Evolutionary conservation across 176 grass and related monocot genomes (phyloP).

Genomic region (Raddia distichophylla): DNA sequence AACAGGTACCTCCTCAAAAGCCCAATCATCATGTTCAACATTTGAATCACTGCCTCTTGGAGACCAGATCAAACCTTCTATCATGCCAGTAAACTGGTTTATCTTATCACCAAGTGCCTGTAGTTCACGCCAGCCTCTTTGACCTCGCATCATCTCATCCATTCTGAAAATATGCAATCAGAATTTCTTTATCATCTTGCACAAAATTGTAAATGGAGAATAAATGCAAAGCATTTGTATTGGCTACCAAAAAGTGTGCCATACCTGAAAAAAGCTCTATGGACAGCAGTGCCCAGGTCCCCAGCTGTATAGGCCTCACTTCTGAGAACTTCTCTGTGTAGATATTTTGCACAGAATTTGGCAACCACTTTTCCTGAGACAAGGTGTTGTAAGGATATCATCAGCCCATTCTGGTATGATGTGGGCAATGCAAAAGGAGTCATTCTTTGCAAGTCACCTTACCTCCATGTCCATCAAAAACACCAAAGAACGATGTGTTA

Average conservation of each 20-base stretch:
- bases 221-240: neutral
- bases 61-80: constrained; percentile 94
- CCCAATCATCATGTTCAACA: constrained; percentile 61
- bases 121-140: constrained; percentile 96
- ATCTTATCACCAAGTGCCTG: constrained; percentile 89
- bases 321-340: constrained; percentile 79
- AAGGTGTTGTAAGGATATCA: constrained; percentile 18
- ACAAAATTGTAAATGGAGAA: neutral
- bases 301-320: constrained; percentile 68
- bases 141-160: constrained; percentile 99
- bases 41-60: constrained; percentile 70
- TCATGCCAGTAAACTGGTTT: constrained; percentile 83
- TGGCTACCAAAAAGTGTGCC: constrained; percentile 8
- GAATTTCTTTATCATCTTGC: constrained; percentile 28
- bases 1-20: constrained; percentile 82
- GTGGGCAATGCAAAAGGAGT: neutral
- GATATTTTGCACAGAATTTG: constrained; percentile 94
- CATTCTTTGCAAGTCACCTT: constrained; percentile 15
- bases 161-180: constrained; percentile 64
- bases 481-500: constrained; percentile 82
- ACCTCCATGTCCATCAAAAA: constrained; percentile 99
- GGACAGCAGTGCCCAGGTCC: constrained; percentile 66
- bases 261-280: constrained; percentile 91
- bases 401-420: constrained; percentile 9
- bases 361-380: constrained; percentile 87